phyloP scores from a whole-genome alignment of 129 eudicot species.

The Flaveria trinervia region DNA sequence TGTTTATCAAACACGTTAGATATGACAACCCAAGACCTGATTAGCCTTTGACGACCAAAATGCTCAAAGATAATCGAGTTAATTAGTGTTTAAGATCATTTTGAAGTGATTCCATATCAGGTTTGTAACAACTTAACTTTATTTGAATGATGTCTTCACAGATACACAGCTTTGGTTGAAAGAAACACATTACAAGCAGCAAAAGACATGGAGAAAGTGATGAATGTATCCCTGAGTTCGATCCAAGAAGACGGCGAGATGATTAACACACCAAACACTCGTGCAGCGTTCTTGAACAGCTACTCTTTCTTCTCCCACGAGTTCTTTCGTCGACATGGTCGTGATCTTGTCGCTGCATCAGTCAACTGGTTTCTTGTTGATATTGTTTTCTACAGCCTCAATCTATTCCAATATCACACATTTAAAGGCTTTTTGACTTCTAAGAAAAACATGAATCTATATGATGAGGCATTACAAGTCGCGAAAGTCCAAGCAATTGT shows the following conservation, averaged over 20 bases:
- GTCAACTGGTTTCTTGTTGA: conserved; percentile 51
- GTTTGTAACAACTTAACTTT: neutral
- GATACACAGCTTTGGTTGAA: conserved; percentile 66
- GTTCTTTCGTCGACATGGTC: conserved; percentile 55
- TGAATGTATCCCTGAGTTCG: conserved; percentile 37
- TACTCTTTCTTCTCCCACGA: conserved; percentile 48
- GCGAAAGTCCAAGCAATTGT: conserved; percentile 48
- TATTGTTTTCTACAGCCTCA: conserved; percentile 53
- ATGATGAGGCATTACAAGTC: conserved; percentile 40
- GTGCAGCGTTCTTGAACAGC: conserved; percentile 28
- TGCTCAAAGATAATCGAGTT: no score
- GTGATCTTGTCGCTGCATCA: conserved; percentile 52
- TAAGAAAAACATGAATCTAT: conserved; percentile 28
- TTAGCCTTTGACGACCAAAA: no score
- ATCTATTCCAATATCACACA: conserved; percentile 44
- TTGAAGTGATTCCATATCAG: neutral
- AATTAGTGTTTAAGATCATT: no score
- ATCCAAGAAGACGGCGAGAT: conserved; percentile 11
- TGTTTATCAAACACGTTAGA: no score
- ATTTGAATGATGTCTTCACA: conserved; percentile 8
- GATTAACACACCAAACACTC: conserved; percentile 30
- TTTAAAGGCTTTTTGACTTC: conserved; percentile 9
- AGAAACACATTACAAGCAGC: conserved; percentile 55
- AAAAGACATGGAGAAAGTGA: conserved; percentile 55
- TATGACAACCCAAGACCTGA: no score